Conservation (phyloP, 2,329 filamentous ascomycete genomes). For the Cryphonectria radicalis region DNA sequence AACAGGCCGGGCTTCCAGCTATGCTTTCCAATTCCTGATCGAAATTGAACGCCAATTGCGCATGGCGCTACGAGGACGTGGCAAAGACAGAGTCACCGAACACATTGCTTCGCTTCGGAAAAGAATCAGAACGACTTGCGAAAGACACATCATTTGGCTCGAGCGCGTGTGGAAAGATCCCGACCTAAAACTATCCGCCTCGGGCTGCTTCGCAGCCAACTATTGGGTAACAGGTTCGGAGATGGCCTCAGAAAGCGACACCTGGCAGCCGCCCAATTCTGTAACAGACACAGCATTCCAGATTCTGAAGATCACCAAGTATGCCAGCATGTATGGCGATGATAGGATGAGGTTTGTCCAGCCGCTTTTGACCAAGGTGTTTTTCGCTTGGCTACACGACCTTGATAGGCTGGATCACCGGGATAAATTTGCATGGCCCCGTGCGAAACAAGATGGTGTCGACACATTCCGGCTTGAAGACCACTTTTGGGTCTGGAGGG, state of each 20-base stretch:
- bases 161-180: neutral
- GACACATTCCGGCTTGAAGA: slow-evolving; percentile 9
- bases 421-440: neutral
- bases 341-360: neutral
- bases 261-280: slow-evolving; percentile 4
- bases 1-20: neutral
- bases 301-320: slow-evolving; percentile 9
- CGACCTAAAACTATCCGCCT: neutral
- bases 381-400: slow-evolving; percentile 1
- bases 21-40: slow-evolving; percentile 4
- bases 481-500: slow-evolving; percentile 17
- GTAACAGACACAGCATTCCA: slow-evolving; percentile 15
- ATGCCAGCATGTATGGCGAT: neutral
- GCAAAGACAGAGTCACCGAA: too few species aligned
- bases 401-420: slow-evolving; percentile 7
- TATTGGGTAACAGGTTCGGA: slow-evolving; percentile 7
- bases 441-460: neutral
- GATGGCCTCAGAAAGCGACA: neutral
- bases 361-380: neutral
- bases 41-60: neutral
- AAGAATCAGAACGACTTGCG: neutral
- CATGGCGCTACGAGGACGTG: too few species aligned
- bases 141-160: slow-evolving; percentile 13
- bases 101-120: neutral
- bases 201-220: slow-evolving; percentile 7